Evolutionary conservation across 345 rosid species (phyloP).

Genomic region (Raphanus raphanistrum): DNA sequence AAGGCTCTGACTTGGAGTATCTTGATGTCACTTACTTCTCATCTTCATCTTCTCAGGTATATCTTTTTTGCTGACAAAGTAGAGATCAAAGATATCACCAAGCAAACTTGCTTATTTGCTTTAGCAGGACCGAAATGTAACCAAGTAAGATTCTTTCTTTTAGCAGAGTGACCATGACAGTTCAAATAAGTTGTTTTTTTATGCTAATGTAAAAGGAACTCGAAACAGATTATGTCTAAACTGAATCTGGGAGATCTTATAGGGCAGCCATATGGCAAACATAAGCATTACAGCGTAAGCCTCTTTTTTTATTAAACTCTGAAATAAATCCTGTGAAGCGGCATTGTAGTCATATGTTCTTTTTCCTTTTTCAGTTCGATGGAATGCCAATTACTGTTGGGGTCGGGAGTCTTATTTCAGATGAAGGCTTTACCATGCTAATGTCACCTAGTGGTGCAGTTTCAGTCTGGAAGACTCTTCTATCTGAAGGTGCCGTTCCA

Average conservation of each 20-base stretch:
- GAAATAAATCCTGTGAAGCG: not conserved
- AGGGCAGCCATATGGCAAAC: slow-evolving; percentile 77
- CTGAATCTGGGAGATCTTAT: slow-evolving; percentile 71
- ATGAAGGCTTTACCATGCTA: slow-evolving; percentile 75
- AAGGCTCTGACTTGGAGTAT: not conserved
- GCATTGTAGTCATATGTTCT: not conserved
- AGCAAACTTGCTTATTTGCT: slow-evolving; percentile 70
- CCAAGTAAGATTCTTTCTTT: slow-evolving; percentile 48
- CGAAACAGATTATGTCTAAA: slow-evolving; percentile 61
- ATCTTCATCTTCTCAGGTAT: slow-evolving; percentile 50
- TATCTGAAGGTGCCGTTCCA: slow-evolving; percentile 75
- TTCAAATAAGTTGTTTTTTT: slow-evolving; percentile 24
- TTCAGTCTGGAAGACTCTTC: slow-evolving; percentile 70
- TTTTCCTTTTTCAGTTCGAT: slow-evolving; percentile 53
- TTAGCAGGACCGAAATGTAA: slow-evolving; percentile 70
- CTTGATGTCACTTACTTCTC: not conserved
- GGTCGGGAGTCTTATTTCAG: slow-evolving; percentile 67
- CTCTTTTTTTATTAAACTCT: not conserved
- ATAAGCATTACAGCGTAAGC: slow-evolving; percentile 80
- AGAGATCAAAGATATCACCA: slow-evolving; percentile 76
- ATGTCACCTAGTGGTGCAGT: slow-evolving; percentile 71
- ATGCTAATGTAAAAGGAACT: not conserved
- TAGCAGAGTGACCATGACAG: slow-evolving; percentile 10
- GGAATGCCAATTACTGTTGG: slow-evolving; percentile 82
- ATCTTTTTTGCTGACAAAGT: slow-evolving; percentile 86